phyloP scores from a whole-genome alignment of 2,329 filamentous ascomycete genomes.

The Aspergillus fumigatus region DNA sequence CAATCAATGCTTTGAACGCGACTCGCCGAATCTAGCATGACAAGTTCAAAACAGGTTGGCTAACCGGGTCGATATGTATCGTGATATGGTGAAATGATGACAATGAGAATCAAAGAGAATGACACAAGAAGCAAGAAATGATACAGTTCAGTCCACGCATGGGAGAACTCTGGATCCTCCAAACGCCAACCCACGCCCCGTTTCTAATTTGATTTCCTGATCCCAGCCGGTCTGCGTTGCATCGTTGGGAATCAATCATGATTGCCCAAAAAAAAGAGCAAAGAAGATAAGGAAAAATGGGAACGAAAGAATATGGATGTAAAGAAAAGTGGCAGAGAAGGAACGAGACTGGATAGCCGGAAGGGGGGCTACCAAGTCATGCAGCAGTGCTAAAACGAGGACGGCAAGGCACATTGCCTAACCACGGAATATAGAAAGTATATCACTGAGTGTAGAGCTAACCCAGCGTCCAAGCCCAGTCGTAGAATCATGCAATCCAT shows the following conservation, averaged over 20 bases:
- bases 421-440: background rate
- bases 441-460: background rate
- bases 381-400: background rate
- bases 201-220: constrained; percentile 11
- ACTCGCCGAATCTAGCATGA: background rate
- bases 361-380: background rate
- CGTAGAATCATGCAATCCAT: constrained; percentile 28
- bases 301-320: background rate
- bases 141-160: constrained; percentile 2
- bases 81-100: too few species aligned
- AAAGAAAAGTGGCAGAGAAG: background rate
- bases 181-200: constrained; percentile 15
- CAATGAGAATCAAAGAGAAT: constrained; percentile 1
- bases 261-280: background rate
- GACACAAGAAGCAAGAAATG: constrained; percentile 1
- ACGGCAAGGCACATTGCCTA: background rate
- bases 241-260: background rate
- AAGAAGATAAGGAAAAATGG: constrained; percentile 4
- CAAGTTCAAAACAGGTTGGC: background rate
- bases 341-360: constrained; percentile 1
- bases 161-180: constrained; percentile 2
- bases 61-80: background rate
- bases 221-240: constrained; percentile 6
- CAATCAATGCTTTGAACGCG: background rate
- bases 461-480: constrained; percentile 12